Conservation (phyloP, 805 yeast species). For the Schwanniomyces pseudopolymorphus region DNA sequence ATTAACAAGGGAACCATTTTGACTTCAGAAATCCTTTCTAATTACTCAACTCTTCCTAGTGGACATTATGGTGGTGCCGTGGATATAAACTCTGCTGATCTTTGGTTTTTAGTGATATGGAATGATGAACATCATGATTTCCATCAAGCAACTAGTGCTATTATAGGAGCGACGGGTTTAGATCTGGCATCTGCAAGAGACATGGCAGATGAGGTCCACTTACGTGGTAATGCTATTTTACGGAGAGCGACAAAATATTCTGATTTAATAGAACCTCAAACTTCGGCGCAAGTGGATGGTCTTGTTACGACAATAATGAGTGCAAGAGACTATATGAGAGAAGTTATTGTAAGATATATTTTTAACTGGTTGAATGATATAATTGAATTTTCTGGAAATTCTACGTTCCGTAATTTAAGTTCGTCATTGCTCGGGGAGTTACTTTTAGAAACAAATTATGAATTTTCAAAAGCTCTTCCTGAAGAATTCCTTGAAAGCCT, state of each 20-base stretch:
- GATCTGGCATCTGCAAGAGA: conserved; percentile 25
- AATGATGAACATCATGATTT: conserved; percentile 75
- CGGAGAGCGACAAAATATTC: conserved; percentile 23
- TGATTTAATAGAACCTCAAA: conserved; percentile 31
- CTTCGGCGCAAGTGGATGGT: conserved; percentile 45
- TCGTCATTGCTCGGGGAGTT: conserved; percentile 37
- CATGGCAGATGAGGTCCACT: conserved; percentile 47
- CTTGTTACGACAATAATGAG: conserved; percentile 56
- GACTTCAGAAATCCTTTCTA: conserved; percentile 26
- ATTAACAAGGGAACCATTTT: conserved; percentile 24
- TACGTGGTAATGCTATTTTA: conserved; percentile 51
- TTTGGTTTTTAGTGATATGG: conserved; percentile 61
- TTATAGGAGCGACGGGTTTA: conserved; percentile 32
- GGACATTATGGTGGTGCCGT: conserved; percentile 28
- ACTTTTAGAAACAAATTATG: conserved; percentile 35
- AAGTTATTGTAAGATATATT: conserved; percentile 43
- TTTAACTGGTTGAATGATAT: conserved; percentile 54
- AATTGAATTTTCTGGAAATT: conserved; percentile 18
- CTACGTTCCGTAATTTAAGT: conserved; percentile 21
- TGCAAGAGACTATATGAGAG: conserved; percentile 51
- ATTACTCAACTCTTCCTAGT: conserved; percentile 30
- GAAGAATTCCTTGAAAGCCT: conserved; percentile 19
- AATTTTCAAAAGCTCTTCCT: conserved; percentile 32
- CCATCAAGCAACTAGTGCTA: conserved; percentile 51
- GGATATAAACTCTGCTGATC: conserved; percentile 31